phyloP scores from a whole-genome alignment of 2,329 filamentous ascomycete genomes.

The Penicillium expansum region DNA sequence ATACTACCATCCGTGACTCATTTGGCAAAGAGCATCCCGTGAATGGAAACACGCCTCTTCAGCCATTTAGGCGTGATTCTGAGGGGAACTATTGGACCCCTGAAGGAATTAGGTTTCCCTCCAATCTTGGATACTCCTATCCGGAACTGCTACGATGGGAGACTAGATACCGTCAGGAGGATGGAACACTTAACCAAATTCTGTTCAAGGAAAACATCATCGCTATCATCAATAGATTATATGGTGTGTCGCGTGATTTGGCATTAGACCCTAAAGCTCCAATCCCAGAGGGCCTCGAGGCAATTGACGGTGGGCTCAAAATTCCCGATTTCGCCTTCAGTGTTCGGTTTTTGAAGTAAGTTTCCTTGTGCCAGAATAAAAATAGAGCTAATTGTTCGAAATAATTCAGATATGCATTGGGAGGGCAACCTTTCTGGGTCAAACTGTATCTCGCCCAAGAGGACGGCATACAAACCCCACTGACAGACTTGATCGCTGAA shows the following conservation, averaged over 20 bases:
- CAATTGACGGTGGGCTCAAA: conserved; percentile 8
- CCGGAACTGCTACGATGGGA: conserved; percentile 6
- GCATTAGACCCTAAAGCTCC: conserved; percentile 6
- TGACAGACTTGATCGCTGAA: conserved; percentile 9
- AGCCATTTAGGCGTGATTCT: conserved; percentile 3
- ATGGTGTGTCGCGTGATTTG: conserved; percentile 9
- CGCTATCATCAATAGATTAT: conserved; percentile 1
- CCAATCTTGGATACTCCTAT: conserved; percentile 9
- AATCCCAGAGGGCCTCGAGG: conserved; percentile 3
- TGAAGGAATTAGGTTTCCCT: background rate
- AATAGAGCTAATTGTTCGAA: background rate
- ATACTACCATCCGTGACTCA: conserved; percentile 5
- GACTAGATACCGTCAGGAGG: background rate
- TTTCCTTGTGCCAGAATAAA: background rate
- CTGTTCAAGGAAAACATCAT: conserved; percentile 1
- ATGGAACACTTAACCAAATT: conserved; percentile 2
- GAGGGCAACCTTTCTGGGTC: conserved; percentile 12
- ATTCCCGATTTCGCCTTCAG: conserved; percentile 12
- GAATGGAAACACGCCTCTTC: conserved; percentile 2
- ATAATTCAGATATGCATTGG: conserved; percentile 9
- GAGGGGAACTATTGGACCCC: conserved; percentile 7
- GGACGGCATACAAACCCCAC: conserved; percentile 4
- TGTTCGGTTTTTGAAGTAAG: conserved; percentile 11
- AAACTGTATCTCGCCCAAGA: conserved; percentile 11
- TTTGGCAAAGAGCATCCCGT: conserved; percentile 3